phyloP scores from a whole-genome alignment of 108 stramenopile species.

The Cyclotella choctawhatcheeana region DNA sequence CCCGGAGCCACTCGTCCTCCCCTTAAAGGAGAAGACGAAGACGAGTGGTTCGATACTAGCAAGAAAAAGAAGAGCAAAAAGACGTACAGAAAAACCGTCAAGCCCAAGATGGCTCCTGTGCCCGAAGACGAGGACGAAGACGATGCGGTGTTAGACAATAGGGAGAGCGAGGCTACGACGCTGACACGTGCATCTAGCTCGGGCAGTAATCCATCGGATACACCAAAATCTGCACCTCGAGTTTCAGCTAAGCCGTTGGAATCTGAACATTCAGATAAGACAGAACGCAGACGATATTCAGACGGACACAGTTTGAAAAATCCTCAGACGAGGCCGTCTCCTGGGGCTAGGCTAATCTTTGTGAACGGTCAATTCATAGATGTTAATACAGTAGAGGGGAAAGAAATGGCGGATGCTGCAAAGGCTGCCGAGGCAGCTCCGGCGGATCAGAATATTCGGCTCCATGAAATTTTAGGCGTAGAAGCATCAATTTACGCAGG shows the following conservation, averaged over 20 bases:
- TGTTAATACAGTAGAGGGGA: constrained; percentile 30
- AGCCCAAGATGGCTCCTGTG: constrained; percentile 21
- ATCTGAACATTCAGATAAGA: background rate
- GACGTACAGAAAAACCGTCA: background rate
- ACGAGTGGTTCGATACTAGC: constrained; percentile 43
- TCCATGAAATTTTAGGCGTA: constrained; percentile 13
- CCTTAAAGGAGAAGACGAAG: constrained; percentile 24
- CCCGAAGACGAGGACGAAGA: constrained; percentile 27
- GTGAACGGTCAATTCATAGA: constrained; percentile 48
- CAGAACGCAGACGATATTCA: background rate
- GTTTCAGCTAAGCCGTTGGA: no score
- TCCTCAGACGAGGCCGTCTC: background rate
- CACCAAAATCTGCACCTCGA: background rate
- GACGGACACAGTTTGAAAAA: background rate
- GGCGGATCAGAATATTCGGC: constrained; percentile 3
- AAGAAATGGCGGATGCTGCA: constrained; percentile 16
- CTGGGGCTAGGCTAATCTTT: constrained; percentile 35
- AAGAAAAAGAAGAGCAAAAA: constrained; percentile 25
- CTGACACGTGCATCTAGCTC: constrained; percentile 5
- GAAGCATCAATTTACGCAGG: constrained; percentile 19
- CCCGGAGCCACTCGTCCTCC: constrained; percentile 18
- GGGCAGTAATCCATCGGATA: background rate
- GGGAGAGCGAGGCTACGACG: background rate
- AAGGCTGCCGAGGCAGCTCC: constrained; percentile 3
- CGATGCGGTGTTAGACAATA: background rate